phyloP scores from a whole-genome alignment of 495 filamentous ascomycete species.

The Penicillium coprophilum region DNA sequence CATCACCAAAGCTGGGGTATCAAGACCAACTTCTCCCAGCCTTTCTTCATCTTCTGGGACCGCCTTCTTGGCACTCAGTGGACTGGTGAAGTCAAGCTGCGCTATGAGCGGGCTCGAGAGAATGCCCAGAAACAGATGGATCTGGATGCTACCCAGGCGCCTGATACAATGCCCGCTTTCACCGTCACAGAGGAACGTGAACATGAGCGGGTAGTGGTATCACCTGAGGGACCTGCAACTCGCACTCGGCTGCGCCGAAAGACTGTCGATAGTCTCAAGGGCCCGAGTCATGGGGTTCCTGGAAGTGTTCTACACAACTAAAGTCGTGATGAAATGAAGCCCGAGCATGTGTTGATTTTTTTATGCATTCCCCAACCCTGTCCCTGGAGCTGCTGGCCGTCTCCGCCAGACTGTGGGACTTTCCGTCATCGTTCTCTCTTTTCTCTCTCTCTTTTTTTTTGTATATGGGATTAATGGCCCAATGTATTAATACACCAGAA shows the following conservation, averaged over 20 bases:
- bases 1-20: constrained; percentile 99
- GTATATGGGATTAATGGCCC: constrained; percentile 13
- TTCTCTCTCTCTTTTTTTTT: constrained; percentile 10
- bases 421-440: too few relatives aligned
- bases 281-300: constrained; percentile 41
- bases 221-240: constrained; percentile 30
- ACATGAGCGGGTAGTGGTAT: constrained; percentile 29
- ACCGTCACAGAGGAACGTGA: constrained; percentile 19
- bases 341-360: constrained; percentile 16
- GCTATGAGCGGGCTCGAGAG: constrained; percentile 47
- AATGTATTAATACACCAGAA: constrained; percentile 34
- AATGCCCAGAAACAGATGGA: constrained; percentile 44
- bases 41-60: constrained; percentile 55
- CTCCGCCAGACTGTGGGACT: constrained; percentile 29
- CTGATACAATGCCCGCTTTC: constrained; percentile 10
- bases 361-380: constrained; percentile 18
- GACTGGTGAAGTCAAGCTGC: constrained; percentile 44
- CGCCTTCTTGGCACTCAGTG: constrained; percentile 48
- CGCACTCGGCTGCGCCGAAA: constrained; percentile 42
- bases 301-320: constrained; percentile 42
- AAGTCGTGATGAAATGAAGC: constrained; percentile 19
- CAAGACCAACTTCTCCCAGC: constrained; percentile 60
- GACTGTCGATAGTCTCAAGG: constrained; percentile 44
- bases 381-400: constrained; percentile 40
- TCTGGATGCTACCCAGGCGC: constrained; percentile 23